A percentile compares a stretch with the other conserved stretches of the same genome.
Conservation (phyloP, 805 yeast genomes). For the Nakazawaea laoshanensis region DNA sequence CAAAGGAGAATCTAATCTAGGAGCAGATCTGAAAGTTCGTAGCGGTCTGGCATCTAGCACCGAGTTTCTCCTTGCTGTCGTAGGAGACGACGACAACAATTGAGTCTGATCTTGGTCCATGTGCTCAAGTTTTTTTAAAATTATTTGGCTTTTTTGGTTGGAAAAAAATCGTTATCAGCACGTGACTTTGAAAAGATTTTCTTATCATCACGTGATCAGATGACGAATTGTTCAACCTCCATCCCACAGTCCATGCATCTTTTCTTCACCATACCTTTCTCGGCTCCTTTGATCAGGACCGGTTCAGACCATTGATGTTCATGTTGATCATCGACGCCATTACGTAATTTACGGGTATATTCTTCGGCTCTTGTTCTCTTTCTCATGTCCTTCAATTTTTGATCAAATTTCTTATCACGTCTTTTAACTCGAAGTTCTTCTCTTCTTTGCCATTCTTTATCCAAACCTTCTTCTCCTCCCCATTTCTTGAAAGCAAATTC, state of each 20-base stretch:
- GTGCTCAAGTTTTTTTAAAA: conserved; percentile 3
- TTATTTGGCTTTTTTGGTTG: not conserved
- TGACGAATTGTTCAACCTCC: conserved; percentile 68
- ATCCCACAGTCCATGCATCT: conserved; percentile 78
- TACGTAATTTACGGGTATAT: conserved; percentile 60
- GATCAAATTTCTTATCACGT: conserved; percentile 70
- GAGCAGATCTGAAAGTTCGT: no score
- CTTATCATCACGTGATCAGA: conserved; percentile 21
- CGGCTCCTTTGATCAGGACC: conserved; percentile 26
- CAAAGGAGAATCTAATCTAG: no score
- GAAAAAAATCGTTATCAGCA: not conserved
- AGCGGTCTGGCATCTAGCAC: conserved; percentile 1
- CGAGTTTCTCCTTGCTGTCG: conserved; percentile 8
- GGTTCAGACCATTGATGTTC: conserved; percentile 69
- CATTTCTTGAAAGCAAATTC: conserved; percentile 88
- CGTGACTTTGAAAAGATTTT: not conserved
- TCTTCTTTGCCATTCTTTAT: conserved; percentile 85
- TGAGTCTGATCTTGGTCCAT: conserved; percentile 1
- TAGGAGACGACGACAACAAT: conserved; percentile 9
- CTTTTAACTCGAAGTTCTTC: conserved; percentile 65
- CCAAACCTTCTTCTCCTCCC: conserved; percentile 86
- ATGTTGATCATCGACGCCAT: conserved; percentile 51
- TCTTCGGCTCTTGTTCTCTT: conserved; percentile 89
- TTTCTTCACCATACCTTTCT: conserved; percentile 34
- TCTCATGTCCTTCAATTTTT: conserved; percentile 80